A percentile compares a stretch with the other conserved stretches of the same genome.
Evolutionary conservation across 106 monocot species (phyloP).

Genomic region (Acanthochlamys bracteata): DNA sequence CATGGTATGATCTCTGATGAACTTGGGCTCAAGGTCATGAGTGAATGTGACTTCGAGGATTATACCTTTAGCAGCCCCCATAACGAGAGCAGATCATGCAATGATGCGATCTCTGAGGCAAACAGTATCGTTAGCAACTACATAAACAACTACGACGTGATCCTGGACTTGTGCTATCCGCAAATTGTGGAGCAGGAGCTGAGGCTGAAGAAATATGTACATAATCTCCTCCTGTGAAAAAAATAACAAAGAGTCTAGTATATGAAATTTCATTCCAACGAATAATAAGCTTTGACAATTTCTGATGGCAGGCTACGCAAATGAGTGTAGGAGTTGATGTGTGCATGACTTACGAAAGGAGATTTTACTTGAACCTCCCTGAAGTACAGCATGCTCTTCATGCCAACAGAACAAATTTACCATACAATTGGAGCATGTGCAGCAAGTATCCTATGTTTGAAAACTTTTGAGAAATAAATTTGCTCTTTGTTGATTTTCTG

Average conservation of each 20-base stretch:
- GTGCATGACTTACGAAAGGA: conserved; percentile 80
- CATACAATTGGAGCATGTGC: conserved; percentile 88
- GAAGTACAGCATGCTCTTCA: conserved; percentile 87
- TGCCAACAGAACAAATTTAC: conserved; percentile 80
- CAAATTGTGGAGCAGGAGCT: conserved; percentile 81
- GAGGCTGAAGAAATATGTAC: conserved; percentile 69
- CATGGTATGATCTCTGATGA: conserved; percentile 99
- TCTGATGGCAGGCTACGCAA: conserved; percentile 49
- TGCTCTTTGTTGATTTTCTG: not conserved
- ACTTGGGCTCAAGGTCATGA: conserved; percentile 59
- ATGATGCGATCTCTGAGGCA: conserved; percentile 56
- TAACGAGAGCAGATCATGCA: conserved; percentile 66
- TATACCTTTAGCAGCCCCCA: conserved; percentile 47
- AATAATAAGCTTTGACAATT: not conserved
- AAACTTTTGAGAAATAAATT: not conserved
- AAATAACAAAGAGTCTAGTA: too few species aligned
- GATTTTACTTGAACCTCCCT: conserved; percentile 85
- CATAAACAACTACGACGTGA: conserved; percentile 80
- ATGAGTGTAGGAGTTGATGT: conserved; percentile 87
- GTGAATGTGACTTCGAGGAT: conserved; percentile 80
- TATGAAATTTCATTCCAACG: not conserved
- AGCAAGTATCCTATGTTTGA: conserved; percentile 33
- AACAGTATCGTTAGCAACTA: conserved; percentile 66
- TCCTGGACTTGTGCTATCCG: conserved; percentile 94
- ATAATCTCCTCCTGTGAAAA: too few species aligned